Base-by-base conservation (phyloP, 441 rosid species). In the Biscutella laevigata region DNA sequence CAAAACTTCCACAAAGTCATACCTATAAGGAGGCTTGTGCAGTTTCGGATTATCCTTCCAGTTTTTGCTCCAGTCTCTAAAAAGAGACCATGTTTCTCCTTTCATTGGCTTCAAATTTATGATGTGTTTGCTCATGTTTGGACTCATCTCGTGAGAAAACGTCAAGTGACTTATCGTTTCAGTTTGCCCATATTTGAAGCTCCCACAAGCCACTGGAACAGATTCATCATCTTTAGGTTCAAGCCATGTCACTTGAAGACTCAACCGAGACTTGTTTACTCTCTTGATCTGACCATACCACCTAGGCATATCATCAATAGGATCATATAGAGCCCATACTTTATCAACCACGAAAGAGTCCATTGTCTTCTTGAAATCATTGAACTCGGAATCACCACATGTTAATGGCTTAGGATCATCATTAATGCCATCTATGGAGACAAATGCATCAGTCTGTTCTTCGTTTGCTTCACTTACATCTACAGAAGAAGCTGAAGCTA, bases 61-160 rank as follows among this genome's bases (percentile, higher is more conserved):
- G 50, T 62, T 68, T n/a, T 59, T 30, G 70, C 65, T 70, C 91
- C 94, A 85, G 46, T 82, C 61, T 71, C 71, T 91, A 60, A 80
- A 83, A 53, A 88, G 57, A 45, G 89, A 94, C 94, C 96, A 88
- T 4, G 75, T 80, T 71, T 88, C 87, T 5, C 98, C 95, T 55
- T 63, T 62, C 37, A 46, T 73, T 0, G 96, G 96, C 67, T 53
- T 69, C 41, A 62, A 46, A 67, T 81, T 51, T 17, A 42, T 67
- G n/a, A 67, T 53, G 13, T 19, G 13, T 25, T 13, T 57, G 50
- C 64, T 68, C 22, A 69, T 77, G 26, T 59, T 66, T 44, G 66
- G 75, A 22, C 13, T 16, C 33, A 85, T 28, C 71, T 38, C 24
- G 39, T 91, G 98, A 53, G 98, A 88, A 47, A 91, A 87, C 73